Base-by-base conservation (phyloP, 2,329 filamentous ascomycete species). In the Paracamarosporium sp. region DNA sequence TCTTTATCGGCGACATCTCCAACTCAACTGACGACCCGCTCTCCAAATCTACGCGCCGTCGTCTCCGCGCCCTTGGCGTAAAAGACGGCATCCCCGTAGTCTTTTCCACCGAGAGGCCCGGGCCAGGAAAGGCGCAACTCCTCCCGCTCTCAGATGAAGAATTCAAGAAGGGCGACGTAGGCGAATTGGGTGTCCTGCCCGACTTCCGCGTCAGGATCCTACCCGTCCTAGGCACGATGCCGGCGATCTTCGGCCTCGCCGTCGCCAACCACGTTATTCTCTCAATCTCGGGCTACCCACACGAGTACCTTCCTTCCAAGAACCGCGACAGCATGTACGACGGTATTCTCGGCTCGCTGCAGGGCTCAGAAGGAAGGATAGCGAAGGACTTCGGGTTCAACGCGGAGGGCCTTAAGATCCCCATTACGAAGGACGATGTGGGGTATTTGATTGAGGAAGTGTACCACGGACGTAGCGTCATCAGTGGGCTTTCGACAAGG, bases 151-250 rank as follows among this genome's bases (percentile, higher is more conserved):
- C 91, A 0, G 93, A 97, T 59, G 92, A 95, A 47, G 93, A 98
- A 73, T 95, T 93, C 69, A 78, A 86, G 46, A 96, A 95, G 77
- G 95, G 95, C 17, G 83, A 88, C 17, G 92, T 98, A 0, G 89
- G 90, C 25, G 93, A 97, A 64, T 83, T 98, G 0, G 91, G 93
- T 41, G 91, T 96, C 0, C 84, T 99, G 50, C 91, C 93, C 1
- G 93, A 97, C 73, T 99, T 99, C 76, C 86, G 95, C 24, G 92
- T 97, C 9, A 86, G 95, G n/a, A 99, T 99, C 56, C 79, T 99
- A 8, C 95, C 95, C 0, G 95, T 99, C 0, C 80, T 99, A 3
- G 95, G 95, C 0, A 99, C 95, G 0, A 97, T 99, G 93, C 95
- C 95, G 0, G 94, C 95, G 2, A 89, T 98, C 0, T 99, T 99